phyloP scores from a whole-genome alignment of 2,329 filamentous ascomycete species.

The Botrytis hyacinthi region DNA sequence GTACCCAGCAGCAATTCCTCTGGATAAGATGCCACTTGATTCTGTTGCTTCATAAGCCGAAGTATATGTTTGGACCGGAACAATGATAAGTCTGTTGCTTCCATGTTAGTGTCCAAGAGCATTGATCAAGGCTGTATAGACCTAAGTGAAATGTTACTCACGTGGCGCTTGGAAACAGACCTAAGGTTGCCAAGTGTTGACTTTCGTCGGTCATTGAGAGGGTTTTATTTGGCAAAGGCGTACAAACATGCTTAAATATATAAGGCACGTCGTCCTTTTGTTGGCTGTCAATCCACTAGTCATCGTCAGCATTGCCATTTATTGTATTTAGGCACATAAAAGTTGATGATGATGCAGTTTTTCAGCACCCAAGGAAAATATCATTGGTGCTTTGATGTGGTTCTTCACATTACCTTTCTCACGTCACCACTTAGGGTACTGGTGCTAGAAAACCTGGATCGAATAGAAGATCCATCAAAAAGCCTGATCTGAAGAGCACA shows the following conservation, averaged over 20 bases:
- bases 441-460: conserved; percentile 65
- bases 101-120: not conserved
- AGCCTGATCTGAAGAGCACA: conserved; percentile 75
- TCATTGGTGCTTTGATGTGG: not conserved
- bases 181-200: conserved; percentile 64
- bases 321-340: not conserved
- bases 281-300: conserved; percentile 67
- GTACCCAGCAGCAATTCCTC: conserved; percentile 41
- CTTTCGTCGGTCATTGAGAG: conserved; percentile 75
- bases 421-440: conserved; percentile 65
- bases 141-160: not conserved
- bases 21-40: conserved; percentile 36
- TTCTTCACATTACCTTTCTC: conserved; percentile 43
- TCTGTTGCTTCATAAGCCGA: conserved; percentile 52
- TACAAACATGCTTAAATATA: conserved; percentile 79
- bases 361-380: not conserved
- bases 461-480: conserved; percentile 79
- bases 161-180: conserved; percentile 75
- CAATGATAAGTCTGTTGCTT: conserved; percentile 58
- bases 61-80: conserved; percentile 63
- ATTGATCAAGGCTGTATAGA: not conserved
- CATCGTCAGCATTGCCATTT: conserved; percentile 5
- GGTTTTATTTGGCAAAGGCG: conserved; percentile 70
- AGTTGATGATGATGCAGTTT: not conserved
- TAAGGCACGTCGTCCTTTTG: conserved; percentile 65